Evolutionary conservation across 768 basidiomycete genomes (phyloP).

Genomic region (Pulveroboletus ravenelii): DNA sequence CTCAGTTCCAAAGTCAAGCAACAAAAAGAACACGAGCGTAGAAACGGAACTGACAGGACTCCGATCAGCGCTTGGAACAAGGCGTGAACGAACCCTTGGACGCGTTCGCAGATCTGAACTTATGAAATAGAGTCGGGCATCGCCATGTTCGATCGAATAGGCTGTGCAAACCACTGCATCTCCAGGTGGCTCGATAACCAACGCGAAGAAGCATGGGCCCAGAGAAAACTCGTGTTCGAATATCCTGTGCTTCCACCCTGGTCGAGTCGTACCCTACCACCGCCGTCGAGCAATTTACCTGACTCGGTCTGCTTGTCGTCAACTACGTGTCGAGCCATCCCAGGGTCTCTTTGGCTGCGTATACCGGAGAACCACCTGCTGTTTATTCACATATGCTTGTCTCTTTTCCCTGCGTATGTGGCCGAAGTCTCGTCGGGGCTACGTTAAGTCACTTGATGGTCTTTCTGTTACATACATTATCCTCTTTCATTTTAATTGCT

Average conservation of each 20-base stretch:
- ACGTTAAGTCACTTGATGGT: background rate
- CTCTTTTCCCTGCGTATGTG: conserved; percentile 17
- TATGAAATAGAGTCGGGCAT: conserved; percentile 27
- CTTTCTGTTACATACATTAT: background rate
- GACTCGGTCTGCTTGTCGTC: background rate
- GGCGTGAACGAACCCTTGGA: background rate
- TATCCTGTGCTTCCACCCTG: conserved; percentile 15
- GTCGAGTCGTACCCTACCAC: conserved; percentile 19
- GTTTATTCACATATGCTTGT: conserved; percentile 25
- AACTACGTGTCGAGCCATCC: background rate
- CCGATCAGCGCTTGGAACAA: too few relatives aligned
- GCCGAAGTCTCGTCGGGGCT: background rate
- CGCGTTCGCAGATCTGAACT: conserved; percentile 18
- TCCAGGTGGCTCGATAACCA: conserved; percentile 28
- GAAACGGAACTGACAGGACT: conserved; percentile 28
- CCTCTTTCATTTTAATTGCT: background rate
- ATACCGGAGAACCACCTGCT: conserved; percentile 11
- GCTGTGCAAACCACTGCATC: conserved; percentile 24
- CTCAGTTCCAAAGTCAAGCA: conserved; percentile 64
- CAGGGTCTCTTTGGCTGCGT: conserved; percentile 7
- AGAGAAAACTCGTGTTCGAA: conserved; percentile 20
- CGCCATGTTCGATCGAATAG: conserved; percentile 23
- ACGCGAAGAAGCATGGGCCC: conserved; percentile 13
- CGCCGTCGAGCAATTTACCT: background rate
- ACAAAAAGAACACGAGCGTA: conserved; percentile 57